phyloP scores from a whole-genome alignment of 805 yeast genomes.

The Candida railenensis region DNA sequence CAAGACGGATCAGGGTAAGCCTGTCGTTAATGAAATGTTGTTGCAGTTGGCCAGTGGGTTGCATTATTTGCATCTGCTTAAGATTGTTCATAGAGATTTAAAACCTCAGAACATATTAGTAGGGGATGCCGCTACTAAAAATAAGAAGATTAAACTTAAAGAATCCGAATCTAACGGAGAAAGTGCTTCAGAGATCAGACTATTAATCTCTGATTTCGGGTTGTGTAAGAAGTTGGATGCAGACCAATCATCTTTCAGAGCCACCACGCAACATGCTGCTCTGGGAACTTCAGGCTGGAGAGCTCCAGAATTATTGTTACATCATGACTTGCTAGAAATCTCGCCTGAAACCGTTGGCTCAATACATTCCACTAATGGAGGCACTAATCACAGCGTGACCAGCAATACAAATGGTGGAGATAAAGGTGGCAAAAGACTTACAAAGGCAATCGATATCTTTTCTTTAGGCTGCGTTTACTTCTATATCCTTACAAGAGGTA shows the following conservation, averaged over 20 bases:
- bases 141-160: background rate
- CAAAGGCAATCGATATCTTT: slow-evolving; percentile 89
- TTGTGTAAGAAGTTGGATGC: slow-evolving; percentile 87
- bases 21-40: slow-evolving; percentile 52
- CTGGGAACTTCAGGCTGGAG: slow-evolving; percentile 97
- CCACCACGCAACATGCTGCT: slow-evolving; percentile 89
- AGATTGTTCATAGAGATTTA: slow-evolving; percentile 91
- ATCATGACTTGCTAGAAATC: slow-evolving; percentile 36
- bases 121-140: slow-evolving; percentile 42
- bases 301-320: slow-evolving; percentile 81
- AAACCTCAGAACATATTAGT: slow-evolving; percentile 93
- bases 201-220: slow-evolving; percentile 93
- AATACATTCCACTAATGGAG: slow-evolving; percentile 12
- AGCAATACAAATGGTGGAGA: slow-evolving; percentile 9
- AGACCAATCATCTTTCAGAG: slow-evolving; percentile 90
- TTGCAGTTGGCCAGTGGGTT: slow-evolving; percentile 82
- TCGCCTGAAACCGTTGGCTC: slow-evolving; percentile 38
- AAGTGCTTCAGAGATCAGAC: slow-evolving; percentile 41
- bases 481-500: slow-evolving; percentile 78
- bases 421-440: slow-evolving; percentile 51
- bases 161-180: background rate
- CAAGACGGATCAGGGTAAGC: slow-evolving; percentile 8
- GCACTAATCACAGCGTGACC: slow-evolving; percentile 7
- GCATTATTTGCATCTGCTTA: slow-evolving; percentile 80
- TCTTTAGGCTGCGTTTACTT: slow-evolving; percentile 93